phyloP scores from a whole-genome alignment of 805 yeast genomes.

The Pichia kluyveri region DNA sequence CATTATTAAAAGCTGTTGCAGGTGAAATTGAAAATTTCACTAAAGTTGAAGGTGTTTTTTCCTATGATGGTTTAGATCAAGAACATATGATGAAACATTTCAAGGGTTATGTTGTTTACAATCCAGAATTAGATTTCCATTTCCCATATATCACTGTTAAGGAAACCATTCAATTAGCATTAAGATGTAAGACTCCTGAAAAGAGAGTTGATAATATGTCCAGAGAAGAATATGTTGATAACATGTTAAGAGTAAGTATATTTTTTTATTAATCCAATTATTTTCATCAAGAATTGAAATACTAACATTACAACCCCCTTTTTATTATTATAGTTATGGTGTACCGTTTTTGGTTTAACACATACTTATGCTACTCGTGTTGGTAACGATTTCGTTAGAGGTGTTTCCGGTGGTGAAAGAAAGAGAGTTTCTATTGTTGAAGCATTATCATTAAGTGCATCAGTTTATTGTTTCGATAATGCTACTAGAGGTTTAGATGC shows the following conservation, averaged over 20 bases:
- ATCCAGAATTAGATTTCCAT: slow-evolving; percentile 49
- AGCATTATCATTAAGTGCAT: slow-evolving; percentile 56
- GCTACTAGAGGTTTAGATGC: slow-evolving; percentile 83
- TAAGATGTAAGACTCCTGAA: slow-evolving; percentile 50
- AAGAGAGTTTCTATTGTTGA: slow-evolving; percentile 81
- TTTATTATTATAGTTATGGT: slow-evolving; percentile 4
- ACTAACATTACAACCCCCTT: neutral
- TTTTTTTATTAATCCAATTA: neutral
- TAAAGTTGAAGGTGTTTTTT: slow-evolving; percentile 30
- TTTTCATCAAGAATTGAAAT: neutral
- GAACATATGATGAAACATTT: slow-evolving; percentile 37
- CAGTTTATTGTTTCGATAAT: slow-evolving; percentile 68
- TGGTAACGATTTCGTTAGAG: no score
- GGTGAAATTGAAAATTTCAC: slow-evolving; percentile 35
- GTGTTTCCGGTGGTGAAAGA: slow-evolving; percentile 75
- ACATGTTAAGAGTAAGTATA: slow-evolving; percentile 31
- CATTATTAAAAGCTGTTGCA: slow-evolving; percentile 38
- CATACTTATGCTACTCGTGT: slow-evolving; percentile 45
- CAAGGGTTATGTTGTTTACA: slow-evolving; percentile 42
- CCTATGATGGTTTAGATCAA: slow-evolving; percentile 42
- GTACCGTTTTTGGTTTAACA: slow-evolving; percentile 39
- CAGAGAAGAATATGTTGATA: slow-evolving; percentile 35
- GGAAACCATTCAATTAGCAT: slow-evolving; percentile 48
- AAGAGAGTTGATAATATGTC: slow-evolving; percentile 26
- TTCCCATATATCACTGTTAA: slow-evolving; percentile 48